These are phyloP conservation scores for Pedinophyceae sp. DNA, from an alignment of 139 green algal species.

Conservation along the genomic window DNA sequence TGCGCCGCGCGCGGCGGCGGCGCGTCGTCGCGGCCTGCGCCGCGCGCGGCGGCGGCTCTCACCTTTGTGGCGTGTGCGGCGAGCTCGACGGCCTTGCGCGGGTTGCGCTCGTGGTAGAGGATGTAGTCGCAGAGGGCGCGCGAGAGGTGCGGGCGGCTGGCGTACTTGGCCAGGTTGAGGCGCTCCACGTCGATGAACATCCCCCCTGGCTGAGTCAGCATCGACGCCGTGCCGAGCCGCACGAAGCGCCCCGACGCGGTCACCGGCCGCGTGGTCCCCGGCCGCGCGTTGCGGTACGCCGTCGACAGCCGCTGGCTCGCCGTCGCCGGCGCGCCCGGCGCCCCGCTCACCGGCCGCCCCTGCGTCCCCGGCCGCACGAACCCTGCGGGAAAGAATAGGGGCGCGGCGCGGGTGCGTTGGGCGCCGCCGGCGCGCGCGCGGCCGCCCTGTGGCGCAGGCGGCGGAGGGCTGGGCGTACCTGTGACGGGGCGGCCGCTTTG, in stretches of 20 bases:
- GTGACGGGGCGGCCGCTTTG: slow-evolving; percentile 34
- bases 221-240: slow-evolving; percentile 50
- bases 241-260: slow-evolving; percentile 53
- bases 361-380: slow-evolving; percentile 43
- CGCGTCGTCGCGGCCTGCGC: no score
- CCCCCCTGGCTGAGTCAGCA: slow-evolving; percentile 33
- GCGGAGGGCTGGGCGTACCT: no score
- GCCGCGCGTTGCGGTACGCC: slow-evolving; percentile 17
- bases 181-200: slow-evolving; percentile 56
- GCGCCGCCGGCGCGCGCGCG: no score
- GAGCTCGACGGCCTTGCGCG: slow-evolving; percentile 2
- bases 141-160: slow-evolving; percentile 30
- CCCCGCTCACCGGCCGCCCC: slow-evolving; percentile 7
- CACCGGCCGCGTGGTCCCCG: slow-evolving; percentile 41
- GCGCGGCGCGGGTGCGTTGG: no score
- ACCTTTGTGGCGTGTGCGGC: background rate
- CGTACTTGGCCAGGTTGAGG: slow-evolving; percentile 62
- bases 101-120: slow-evolving; percentile 62
- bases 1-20: no score
- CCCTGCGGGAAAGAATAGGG: no score
- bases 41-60: no score
- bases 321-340: slow-evolving; percentile 11
- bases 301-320: slow-evolving; percentile 8
- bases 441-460: no score
- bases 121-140: slow-evolving; percentile 62